Conservation (phyloP, 345 rosid species). For the Populus tremula region DNA sequence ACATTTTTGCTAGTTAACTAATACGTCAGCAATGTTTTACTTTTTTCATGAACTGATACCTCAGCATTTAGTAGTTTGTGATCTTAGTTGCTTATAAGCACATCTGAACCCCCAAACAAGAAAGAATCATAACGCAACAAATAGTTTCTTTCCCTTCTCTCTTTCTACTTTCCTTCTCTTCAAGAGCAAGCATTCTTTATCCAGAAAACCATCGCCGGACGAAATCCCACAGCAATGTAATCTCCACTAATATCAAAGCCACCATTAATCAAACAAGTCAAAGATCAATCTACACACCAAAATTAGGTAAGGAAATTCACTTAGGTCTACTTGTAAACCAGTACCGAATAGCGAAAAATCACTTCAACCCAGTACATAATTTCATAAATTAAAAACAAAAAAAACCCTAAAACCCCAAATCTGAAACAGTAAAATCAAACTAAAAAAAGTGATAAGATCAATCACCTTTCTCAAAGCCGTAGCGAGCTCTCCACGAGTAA, state of each 20-base stretch:
- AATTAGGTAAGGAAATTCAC: not conserved
- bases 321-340: not conserved
- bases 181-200: not conserved
- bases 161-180: not conserved
- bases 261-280: not conserved
- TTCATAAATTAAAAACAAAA: not conserved
- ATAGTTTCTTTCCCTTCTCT: not conserved
- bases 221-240: not conserved
- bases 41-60: not conserved
- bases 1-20: not conserved
- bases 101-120: not conserved
- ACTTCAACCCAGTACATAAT: not conserved
- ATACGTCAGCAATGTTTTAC: not conserved
- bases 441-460: conserved; percentile 4
- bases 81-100: not conserved
- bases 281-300: not conserved
- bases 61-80: not conserved
- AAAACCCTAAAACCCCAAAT: conserved; percentile 1
- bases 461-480: conserved; percentile 90
- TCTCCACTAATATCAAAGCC: not conserved
- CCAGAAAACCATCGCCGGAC: not conserved
- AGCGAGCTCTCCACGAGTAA: conserved; percentile 92
- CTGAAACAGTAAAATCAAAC: not conserved
- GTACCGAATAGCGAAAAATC: not conserved
- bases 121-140: not conserved